Base-by-base conservation (phyloP, 441 rosid genomes). In the Mallotus japonicus region DNA sequence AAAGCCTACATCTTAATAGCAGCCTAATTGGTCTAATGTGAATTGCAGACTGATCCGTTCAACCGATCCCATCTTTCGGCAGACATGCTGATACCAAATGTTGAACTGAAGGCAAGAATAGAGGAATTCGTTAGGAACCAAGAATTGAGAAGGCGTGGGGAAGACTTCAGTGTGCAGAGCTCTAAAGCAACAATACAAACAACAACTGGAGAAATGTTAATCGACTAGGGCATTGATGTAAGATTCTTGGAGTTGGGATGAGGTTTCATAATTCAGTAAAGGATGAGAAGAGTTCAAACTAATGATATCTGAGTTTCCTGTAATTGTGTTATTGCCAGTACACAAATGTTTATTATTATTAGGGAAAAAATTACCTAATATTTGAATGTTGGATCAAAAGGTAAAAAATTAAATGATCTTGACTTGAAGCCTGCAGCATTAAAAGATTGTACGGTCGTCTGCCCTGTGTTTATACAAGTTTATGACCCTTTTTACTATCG, bases 41-140 rank as follows among this genome's bases (percentile, higher is more conserved):
- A 73, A 78, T 47, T 82, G 84, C 93, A 96, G 98, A 84, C 92
- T 4, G 99, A 96, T 70, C 99, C 98, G 1, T 96, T 96, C 87
- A 92, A 89, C 78, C 89, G 99, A 49, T 92, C 97, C 58, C 96
- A 92, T 76, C 93, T 93, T 44, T 90, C 97, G 0, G 87, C 75
- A 4, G 98, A 96, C 70, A 93, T 93, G 99, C 81, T 96, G 82
- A 88, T 93, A 75, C 87, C 98, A 0, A 54, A 90, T 82, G 53
- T 72, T 0, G 97, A 90, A 78, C 67, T 96, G 86, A 96, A 90
- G 85, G 88, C 93, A 40, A 89, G 77, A 71, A 96, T 96, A 11
- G 89, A 89, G 53, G 99, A 88, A 82, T 93, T 89, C 70, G 68
- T 96, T 60, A 85, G 83, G 83, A 86, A 85, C 70, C 95, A 83